Base-by-base conservation (phyloP, 805 yeast species). In the Nakazawaea holstii region DNA sequence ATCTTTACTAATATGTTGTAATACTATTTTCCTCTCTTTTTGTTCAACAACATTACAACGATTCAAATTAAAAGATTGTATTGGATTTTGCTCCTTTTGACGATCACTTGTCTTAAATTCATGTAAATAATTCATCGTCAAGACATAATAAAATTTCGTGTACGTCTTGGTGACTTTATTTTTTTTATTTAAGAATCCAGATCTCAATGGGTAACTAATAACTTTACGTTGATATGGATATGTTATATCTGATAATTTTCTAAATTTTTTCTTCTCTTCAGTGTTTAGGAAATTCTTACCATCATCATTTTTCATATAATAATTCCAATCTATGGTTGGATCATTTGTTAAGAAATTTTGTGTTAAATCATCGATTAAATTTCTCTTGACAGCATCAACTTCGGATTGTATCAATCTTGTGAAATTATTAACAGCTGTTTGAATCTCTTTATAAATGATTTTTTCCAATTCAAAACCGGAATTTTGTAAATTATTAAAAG, bases 241-340 rank as follows among this genome's bases (percentile, higher is more conserved):
- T n/a, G 64, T 49, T 11, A 73, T 65, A 52, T 80, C 82, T 1
- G 79, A 65, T 41, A 79, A 61, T 50, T 73, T 76, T 49, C 80
- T 61, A 28, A 69, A 64, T 13, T 55, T 54, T 24, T 37, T 37
- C 35, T 52, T 42, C 17, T 28, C 27, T 8, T 66, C 57, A 13
- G 67, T 52, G 62, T 65, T 54, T 30, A 76, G 49, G 43, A 77
- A 68, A 48, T 70, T 66, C 28, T 66, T 69, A 28, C 69, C 69
- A 41, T 65, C 64, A 40, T 69, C 66, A 49, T 76, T 68, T 39
- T 67, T 56, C 43, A 84, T 79, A 51, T 82, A 83, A 43, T 76
- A 76, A 57, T 83, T 86, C 89, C 89, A 84, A 61, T 84, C 91
- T 52, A 76, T 66, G 37, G 73, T 74, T n/a, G 79, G 72, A 42